These are phyloP conservation scores for Colletotrichum liriopes DNA, from an alignment of 2,329 filamentous ascomycete genomes.

Conservation along the genomic window DNA sequence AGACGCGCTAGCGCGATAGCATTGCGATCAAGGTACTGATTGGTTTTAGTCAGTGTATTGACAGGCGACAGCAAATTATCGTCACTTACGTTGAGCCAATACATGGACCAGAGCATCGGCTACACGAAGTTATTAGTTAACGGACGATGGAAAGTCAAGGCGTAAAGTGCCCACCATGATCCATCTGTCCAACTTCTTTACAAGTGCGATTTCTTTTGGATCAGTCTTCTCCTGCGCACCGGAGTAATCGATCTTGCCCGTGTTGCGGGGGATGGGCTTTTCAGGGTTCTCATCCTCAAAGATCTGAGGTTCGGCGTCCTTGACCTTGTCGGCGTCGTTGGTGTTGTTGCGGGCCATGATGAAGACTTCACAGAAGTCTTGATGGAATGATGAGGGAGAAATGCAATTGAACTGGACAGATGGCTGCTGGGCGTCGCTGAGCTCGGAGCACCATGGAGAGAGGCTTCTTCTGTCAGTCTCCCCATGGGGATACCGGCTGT, in stretches of 20 bases:
- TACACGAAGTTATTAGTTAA: neutral
- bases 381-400: neutral
- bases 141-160: constrained; percentile 47
- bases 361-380: constrained; percentile 15
- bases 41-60: neutral
- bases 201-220: constrained; percentile 58
- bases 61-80: fast-evolving
- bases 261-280: constrained; percentile 43
- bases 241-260: constrained; percentile 53
- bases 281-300: constrained; percentile 42
- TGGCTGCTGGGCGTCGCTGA: constrained; percentile 4
- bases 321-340: constrained; percentile 18
- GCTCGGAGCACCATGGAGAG: constrained; percentile 12
- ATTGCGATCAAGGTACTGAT: constrained; percentile 42
- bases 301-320: constrained; percentile 37
- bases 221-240: constrained; percentile 59
- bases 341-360: constrained; percentile 17
- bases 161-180: constrained; percentile 52
- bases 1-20: constrained; percentile 45
- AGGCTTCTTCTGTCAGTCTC: neutral
- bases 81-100: constrained; percentile 44
- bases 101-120: constrained; percentile 45
- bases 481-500: constrained; percentile 17
- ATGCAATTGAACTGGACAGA: neutral
- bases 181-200: constrained; percentile 57